Evolutionary conservation across 164 flowering plant species (phyloP), one percentile per base, ranked within the genome.

Genomic region (Aristolochia contorta): DNA sequence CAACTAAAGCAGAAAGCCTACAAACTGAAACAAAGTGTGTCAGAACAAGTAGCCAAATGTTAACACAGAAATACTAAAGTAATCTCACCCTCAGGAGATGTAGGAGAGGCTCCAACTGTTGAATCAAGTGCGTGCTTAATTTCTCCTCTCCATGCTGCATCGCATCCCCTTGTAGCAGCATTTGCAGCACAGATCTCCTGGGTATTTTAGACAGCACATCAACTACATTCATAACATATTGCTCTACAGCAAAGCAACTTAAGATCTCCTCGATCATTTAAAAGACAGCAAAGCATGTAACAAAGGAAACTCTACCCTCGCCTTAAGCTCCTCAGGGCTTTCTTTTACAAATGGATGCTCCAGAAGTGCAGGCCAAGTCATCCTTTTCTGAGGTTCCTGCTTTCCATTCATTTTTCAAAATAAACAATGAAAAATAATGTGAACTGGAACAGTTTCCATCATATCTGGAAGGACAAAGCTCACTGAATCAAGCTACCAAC

Each of bases 311-410:
- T 54, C 60, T 84, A 84, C 87, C 91, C 76, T 74, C 32, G 76
- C 80, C 64, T 85, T 82, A 32, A 79, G 15, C 52, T 90, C 91
- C 62, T 77, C 84, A 43, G 77, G 57, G 47, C 74, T 72, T 74
- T 91, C 99, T 75, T 69, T 75, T 57, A 94, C 84, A 77, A 94
- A 94, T 37, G 99, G 96, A 69, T 94, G 99, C 32, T 89, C 91
- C 69, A 85, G 91, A 73, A 94, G 96, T 53, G 79, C 79, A 52
- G 99, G 97, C 99, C 99, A 94, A 49, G 88, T 75, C 57, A 94
- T 67, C 65, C 99, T 89, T 62, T 71, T 77, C 68, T 91, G 96
- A 16, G 99, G 97, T 25, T 71, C 89, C 99, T 94, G 82, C 21
- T 62, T 57, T 47, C 69, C 75, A 16, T 18, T 15, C 12, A 18